phyloP scores from a whole-genome alignment of 2,329 filamentous ascomycete genomes.

The Botrytis deweyae region DNA sequence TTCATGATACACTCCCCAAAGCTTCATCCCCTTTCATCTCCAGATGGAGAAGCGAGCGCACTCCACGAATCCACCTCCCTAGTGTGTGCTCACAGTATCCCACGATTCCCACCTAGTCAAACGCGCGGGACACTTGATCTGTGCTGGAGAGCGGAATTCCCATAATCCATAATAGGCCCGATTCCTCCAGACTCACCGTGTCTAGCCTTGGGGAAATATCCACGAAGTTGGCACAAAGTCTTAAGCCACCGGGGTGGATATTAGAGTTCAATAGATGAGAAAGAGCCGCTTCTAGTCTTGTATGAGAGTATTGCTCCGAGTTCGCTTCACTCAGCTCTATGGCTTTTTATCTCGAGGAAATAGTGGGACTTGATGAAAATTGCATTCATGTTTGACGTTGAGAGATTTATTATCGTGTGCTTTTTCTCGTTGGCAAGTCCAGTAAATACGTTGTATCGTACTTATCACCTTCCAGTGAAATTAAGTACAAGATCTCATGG shows the following conservation, averaged over 20 bases:
- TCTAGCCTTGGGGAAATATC: neutral
- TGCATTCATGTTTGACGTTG: neutral
- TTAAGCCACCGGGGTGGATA: neutral
- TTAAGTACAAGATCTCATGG: too few relatives aligned
- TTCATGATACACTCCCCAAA: neutral
- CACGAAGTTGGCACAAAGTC: neutral
- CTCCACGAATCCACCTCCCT: neutral
- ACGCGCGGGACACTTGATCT: neutral
- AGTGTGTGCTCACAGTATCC: neutral
- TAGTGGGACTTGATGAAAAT: neutral
- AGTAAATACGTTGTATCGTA: neutral
- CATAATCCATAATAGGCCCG: constrained; percentile 3
- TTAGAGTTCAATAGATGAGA: neutral
- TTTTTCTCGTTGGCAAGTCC: neutral
- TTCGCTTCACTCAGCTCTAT: neutral
- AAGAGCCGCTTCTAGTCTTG: neutral
- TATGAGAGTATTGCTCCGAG: neutral
- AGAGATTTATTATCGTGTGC: neutral
- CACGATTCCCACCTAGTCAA: neutral
- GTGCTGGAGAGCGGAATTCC: neutral
- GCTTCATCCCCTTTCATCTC: neutral
- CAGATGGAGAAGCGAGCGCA: neutral
- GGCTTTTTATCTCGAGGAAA: neutral
- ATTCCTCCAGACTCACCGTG: neutral
- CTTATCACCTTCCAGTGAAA: neutral